Percentiles rank a stretch among this genome's conserved stretches.
phyloP scores from a whole-genome alignment of 1,284 basidiomycete species.

The Ustilago xerochloae region DNA sequence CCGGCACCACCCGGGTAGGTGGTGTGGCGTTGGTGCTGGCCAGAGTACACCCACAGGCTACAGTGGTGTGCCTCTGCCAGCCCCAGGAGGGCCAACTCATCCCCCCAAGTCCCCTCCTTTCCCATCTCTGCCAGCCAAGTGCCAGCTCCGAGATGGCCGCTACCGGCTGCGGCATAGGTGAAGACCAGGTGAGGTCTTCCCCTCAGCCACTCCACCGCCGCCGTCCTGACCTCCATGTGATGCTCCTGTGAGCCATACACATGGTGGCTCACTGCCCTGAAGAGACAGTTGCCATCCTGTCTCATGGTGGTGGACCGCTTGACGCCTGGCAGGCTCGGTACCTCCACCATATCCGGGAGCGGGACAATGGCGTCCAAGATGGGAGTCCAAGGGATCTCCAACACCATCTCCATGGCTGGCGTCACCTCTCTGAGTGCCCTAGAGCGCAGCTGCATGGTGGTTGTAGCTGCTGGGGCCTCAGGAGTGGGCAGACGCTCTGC shows the following conservation, averaged over 20 bases:
- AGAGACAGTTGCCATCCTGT: not conserved
- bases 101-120: not conserved
- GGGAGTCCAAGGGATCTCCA: not conserved
- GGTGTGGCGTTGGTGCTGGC: not conserved
- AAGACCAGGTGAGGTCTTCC: not conserved
- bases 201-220: not conserved
- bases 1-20: not conserved
- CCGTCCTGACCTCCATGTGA: not conserved
- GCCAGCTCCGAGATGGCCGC: not conserved
- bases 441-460: not conserved
- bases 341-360: not conserved
- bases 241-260: not conserved
- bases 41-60: not conserved
- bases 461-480: not conserved
- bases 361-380: not conserved
- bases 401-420: not conserved
- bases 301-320: not conserved
- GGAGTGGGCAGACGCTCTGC: not conserved
- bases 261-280: not conserved
- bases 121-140: not conserved
- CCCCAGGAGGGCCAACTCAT: not conserved
- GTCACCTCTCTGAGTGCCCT: not conserved
- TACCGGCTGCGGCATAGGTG: not conserved
- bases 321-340: not conserved
- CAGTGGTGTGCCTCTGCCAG: not conserved